These are phyloP conservation scores for Phytophthora sojae DNA, from an alignment of 352 stramenopile genomes.

Conservation along the genomic window DNA sequence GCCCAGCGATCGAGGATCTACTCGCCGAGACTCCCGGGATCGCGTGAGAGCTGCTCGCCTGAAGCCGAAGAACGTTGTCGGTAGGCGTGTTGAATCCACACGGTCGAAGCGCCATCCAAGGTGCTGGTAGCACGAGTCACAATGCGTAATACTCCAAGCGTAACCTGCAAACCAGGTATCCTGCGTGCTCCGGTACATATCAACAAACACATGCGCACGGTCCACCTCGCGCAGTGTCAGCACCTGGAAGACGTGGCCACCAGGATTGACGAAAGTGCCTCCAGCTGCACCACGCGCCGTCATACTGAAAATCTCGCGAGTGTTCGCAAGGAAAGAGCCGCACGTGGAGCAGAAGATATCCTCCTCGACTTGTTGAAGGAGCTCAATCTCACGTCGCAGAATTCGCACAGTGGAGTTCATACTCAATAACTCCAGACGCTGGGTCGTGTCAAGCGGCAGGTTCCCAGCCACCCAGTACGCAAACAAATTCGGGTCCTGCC, in stretches of 20 bases:
- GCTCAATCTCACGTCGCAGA: constrained; percentile 60
- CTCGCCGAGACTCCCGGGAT: constrained; percentile 11
- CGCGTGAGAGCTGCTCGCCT: constrained; percentile 62
- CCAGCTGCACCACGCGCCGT: constrained; percentile 54
- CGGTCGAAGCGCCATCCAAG: constrained; percentile 83
- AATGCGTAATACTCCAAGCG: constrained; percentile 84
- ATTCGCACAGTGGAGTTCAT: constrained; percentile 70
- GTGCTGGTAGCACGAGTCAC: constrained; percentile 68
- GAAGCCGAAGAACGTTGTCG: constrained; percentile 72
- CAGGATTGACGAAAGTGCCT: constrained; percentile 86
- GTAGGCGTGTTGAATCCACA: constrained; percentile 37
- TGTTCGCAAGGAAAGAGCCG: constrained; percentile 66
- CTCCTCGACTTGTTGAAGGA: constrained; percentile 68
- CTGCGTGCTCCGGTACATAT: constrained; percentile 53
- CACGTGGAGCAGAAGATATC: constrained; percentile 76
- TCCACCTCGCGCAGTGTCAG: constrained; percentile 74
- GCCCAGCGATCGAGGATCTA: constrained; percentile 17
- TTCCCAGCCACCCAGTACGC: constrained; percentile 84
- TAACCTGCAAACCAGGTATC: constrained; percentile 88
- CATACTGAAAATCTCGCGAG: constrained; percentile 85
- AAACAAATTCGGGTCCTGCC: constrained; percentile 72
- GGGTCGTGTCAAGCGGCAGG: constrained; percentile 62
- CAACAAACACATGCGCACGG: constrained; percentile 50
- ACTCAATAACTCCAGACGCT: constrained; percentile 66
- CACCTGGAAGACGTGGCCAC: constrained; percentile 81